Conservation (phyloP, 1,284 basidiomycete genomes). For the Mycosarcoma maydis region DNA sequence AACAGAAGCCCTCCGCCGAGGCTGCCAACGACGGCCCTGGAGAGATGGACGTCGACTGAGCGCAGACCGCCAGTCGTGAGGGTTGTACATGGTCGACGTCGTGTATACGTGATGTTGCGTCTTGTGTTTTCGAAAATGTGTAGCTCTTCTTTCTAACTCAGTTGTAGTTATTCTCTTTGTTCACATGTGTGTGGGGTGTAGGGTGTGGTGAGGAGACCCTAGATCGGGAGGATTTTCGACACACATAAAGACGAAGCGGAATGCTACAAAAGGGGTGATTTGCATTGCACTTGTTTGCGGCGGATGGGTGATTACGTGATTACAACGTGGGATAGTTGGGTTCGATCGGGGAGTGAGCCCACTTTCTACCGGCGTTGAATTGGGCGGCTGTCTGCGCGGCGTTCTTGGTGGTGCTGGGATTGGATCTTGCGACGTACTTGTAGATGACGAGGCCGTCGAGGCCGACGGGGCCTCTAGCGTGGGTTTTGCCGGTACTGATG, state of each 20-base stretch:
- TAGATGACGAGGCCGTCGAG: slow-evolving; percentile 76
- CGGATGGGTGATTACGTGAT: not conserved
- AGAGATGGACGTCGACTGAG: slow-evolving; percentile 65
- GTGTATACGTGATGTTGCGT: not conserved
- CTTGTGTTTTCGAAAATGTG: not conserved
- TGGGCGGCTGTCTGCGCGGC: slow-evolving; percentile 35
- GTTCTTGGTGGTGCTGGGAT: not conserved
- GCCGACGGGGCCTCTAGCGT: slow-evolving; percentile 95
- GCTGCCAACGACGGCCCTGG: slow-evolving; percentile 36
- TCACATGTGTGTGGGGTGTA: no score
- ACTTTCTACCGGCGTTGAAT: slow-evolving; percentile 18
- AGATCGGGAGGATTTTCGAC: no score
- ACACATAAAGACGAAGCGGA: no score
- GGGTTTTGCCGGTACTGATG: slow-evolving; percentile 94
- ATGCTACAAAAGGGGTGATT: no score
- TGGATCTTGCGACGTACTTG: slow-evolving; percentile 55
- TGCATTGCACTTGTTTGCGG: no score
- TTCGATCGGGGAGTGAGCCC: slow-evolving; percentile 22
- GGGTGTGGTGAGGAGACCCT: no score
- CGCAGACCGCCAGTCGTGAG: not conserved
- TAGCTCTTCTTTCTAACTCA: no score
- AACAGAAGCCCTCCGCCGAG: slow-evolving; percentile 1
- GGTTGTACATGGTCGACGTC: not conserved
- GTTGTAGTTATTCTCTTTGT: no score
- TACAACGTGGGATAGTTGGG: slow-evolving; percentile 25